Percentiles rank a stretch among this genome's conserved stretches.
phyloP scores from a whole-genome alignment of 2,329 filamentous ascomycete species.

The Pestalotiopsis sp. region DNA sequence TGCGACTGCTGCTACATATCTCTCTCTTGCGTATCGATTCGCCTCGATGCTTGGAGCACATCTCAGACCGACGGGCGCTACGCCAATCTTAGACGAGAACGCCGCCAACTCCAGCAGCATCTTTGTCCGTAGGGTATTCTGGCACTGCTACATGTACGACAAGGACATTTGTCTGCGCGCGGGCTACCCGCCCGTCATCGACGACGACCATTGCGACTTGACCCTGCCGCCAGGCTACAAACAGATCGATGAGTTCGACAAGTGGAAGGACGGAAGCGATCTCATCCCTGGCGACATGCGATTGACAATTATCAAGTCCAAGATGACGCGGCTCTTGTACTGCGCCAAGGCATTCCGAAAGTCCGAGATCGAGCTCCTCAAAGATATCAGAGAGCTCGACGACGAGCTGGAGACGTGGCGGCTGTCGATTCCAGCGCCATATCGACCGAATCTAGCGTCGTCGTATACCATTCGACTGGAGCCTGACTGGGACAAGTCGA shows the following conservation, averaged over 20 bases:
- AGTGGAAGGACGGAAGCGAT: constrained; percentile 22
- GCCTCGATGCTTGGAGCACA: constrained; percentile 54
- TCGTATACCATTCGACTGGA: constrained; percentile 24
- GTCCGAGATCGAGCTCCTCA: constrained; percentile 55
- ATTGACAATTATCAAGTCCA: constrained; percentile 56
- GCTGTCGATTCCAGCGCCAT: constrained; percentile 45
- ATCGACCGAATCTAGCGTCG: constrained; percentile 49
- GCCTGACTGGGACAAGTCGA: constrained; percentile 25
- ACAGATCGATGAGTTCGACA: constrained; percentile 22
- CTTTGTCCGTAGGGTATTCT: constrained; percentile 50
- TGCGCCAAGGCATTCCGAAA: constrained; percentile 50
- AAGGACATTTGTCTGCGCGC: constrained; percentile 59
- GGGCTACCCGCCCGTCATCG: constrained; percentile 53
- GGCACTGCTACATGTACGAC: constrained; percentile 57
- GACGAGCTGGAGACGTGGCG: constrained; percentile 60
- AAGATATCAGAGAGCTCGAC: constrained; percentile 58
- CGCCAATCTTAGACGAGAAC: background rate
- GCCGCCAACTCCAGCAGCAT: constrained; percentile 28
- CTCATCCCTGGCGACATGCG: constrained; percentile 50
- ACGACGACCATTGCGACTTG: constrained; percentile 56
- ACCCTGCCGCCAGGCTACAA: constrained; percentile 46
- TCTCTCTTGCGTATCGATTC: constrained; percentile 47
- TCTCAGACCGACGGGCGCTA: constrained; percentile 19
- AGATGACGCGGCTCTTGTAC: constrained; percentile 50
- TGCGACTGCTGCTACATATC: constrained; percentile 45